Conservation (phyloP, 1,284 basidiomycete species). For the Chondrostereum purpureum region DNA sequence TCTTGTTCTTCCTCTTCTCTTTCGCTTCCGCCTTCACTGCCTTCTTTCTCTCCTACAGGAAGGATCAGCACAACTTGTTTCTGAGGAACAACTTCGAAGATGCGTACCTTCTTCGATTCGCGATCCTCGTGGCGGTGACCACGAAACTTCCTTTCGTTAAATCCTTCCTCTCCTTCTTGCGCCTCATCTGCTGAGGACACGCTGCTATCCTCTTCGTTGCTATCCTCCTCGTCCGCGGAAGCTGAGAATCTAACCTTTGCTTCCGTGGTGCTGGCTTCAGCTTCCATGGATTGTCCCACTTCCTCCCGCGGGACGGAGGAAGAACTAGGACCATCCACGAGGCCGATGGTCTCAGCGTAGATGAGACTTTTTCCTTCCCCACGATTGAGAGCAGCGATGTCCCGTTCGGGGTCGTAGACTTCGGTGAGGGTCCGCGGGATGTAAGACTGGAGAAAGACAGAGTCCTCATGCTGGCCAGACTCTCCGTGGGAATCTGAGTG, state of each 20-base stretch:
- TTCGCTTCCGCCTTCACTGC: constrained; percentile 80
- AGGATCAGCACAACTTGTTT: constrained; percentile 7
- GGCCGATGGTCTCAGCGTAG: constrained; percentile 79
- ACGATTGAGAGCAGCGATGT: constrained; percentile 66
- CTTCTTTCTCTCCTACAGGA: constrained; percentile 77
- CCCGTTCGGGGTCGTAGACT: constrained; percentile 88
- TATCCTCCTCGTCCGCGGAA: constrained; percentile 17
- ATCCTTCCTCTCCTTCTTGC: constrained; percentile 22
- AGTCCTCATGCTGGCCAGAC: constrained; percentile 61
- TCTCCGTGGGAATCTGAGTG: constrained; percentile 4
- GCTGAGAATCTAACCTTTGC: constrained; percentile 15
- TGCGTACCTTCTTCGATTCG: constrained; percentile 80
- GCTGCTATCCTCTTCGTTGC: constrained; percentile 26
- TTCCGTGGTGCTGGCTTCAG: constrained; percentile 2
- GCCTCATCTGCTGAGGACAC: constrained; percentile 24
- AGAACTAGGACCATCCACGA: constrained; percentile 32
- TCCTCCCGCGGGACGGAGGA: constrained; percentile 19
- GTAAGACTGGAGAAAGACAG: constrained; percentile 82
- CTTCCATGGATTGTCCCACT: constrained; percentile 9
- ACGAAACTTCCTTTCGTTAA: constrained; percentile 53
- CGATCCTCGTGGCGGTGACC: constrained; percentile 90
- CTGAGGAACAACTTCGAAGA: not conserved
- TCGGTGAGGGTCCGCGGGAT: constrained; percentile 91
- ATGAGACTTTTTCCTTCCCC: constrained; percentile 74
- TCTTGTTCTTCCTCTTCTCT: constrained; percentile 86